phyloP scores from a whole-genome alignment of 768 basidiomycete species.

The Boletus pseudo-olivaceus region DNA sequence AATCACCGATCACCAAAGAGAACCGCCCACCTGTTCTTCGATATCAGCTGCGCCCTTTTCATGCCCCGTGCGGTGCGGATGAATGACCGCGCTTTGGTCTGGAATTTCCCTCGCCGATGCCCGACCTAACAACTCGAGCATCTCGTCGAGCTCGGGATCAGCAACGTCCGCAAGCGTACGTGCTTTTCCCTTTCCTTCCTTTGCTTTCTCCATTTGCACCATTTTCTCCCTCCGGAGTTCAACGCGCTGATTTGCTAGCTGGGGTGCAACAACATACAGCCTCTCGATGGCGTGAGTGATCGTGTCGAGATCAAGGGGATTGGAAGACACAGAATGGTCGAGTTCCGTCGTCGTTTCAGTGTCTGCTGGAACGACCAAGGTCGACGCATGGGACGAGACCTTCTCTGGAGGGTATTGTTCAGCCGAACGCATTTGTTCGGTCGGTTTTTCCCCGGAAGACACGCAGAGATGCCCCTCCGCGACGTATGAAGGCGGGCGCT shows the following conservation, averaged over 20 bases:
- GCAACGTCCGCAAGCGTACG: slow-evolving; percentile 32
- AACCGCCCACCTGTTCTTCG: slow-evolving; percentile 52
- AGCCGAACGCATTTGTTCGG: slow-evolving; percentile 8
- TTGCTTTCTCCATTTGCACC: slow-evolving; percentile 69
- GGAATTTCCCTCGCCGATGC: slow-evolving; percentile 65
- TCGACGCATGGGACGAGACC: background rate
- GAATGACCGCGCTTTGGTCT: slow-evolving; percentile 68
- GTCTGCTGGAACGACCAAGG: background rate
- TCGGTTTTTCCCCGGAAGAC: slow-evolving; percentile 5
- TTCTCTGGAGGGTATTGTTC: slow-evolving; percentile 25
- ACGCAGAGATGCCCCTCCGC: slow-evolving; percentile 2
- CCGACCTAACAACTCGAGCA: slow-evolving; percentile 66
- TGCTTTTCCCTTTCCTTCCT: slow-evolving; percentile 51
- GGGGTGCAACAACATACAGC: slow-evolving; percentile 80
- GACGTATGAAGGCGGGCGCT: slow-evolving; percentile 28
- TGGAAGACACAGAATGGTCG: background rate
- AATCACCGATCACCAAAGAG: slow-evolving; percentile 1
- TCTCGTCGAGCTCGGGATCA: slow-evolving; percentile 58
- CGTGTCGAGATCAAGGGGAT: slow-evolving; percentile 78
- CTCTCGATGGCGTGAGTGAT: slow-evolving; percentile 89
- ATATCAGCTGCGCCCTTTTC: slow-evolving; percentile 51
- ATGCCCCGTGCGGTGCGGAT: slow-evolving; percentile 58
- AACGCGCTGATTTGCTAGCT: slow-evolving; percentile 89
- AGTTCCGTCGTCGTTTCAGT: background rate
- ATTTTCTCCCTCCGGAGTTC: slow-evolving; percentile 74